Evolutionary conservation across 768 basidiomycete species (phyloP), one percentile per base, ranked within the genome.

Genomic region (Pilatotrama ljubarskyi): DNA sequence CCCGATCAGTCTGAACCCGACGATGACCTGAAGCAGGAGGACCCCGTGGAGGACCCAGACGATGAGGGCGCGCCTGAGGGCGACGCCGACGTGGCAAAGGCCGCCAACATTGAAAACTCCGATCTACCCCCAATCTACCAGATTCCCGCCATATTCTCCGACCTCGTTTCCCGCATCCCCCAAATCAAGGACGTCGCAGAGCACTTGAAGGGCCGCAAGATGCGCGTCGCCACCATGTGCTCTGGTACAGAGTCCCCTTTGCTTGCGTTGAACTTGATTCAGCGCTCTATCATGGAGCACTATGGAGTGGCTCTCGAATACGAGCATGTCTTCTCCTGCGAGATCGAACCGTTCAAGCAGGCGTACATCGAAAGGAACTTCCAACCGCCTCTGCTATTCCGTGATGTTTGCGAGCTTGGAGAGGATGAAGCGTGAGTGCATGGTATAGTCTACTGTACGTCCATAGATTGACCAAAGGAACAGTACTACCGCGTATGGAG

Each of bases 361-460:
- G 95, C 95, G 0, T 97, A 98, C 69, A 98, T 98, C 63, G 95
- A 98, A 70, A 83, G 95, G 32, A 98, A 98, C 73, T 98, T 98
- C 70, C 84, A 88, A 40, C 95, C 95, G 22, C 94, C 95, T 13
- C 74, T 96, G 25, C 79, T 98, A 35, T 98, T 97, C 73, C 85
- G 95, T 48, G 95, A 98, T 70, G 95, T 98, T 17, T 93, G 91
- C 57, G 95, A 97, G 69, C 81, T 98, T 17, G 91, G 90, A 5
- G 82, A 86, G 20, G 73, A 76, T 43, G 82, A 90, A 75, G 92
- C 92, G 90, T 93, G 72, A 60, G 90, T 11, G 9, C 2, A 10
- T 46, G 9, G 48, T 59, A 24, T 62, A 42, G 55, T 54, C 36
- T 51, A 60, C 17, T 17, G 59, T 14, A 11, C 35, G 48, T 4